Percentiles rank a stretch among this genome's conserved stretches.
Conservation (phyloP, 73 alveolate species). For the Uronychia setigera region DNA sequence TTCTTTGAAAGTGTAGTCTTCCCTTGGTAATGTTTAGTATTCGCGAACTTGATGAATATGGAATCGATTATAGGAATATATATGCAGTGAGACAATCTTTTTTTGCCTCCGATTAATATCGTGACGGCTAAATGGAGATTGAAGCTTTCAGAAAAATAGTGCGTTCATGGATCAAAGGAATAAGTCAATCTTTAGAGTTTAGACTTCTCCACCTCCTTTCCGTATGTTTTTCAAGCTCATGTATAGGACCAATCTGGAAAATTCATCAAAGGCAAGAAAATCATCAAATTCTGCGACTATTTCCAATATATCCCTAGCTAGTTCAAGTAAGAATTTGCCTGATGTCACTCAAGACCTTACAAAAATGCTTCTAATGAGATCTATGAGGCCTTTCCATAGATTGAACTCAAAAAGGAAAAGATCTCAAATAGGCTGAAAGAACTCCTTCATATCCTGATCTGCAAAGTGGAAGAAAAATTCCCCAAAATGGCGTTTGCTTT, state of each 20-base stretch:
- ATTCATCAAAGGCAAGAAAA: neutral
- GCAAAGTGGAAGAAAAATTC: neutral
- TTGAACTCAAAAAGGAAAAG: neutral
- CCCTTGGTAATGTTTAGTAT: neutral
- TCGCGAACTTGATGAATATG: neutral
- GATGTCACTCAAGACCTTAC: neutral
- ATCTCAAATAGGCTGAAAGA: neutral
- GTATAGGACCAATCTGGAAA: neutral
- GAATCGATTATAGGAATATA: neutral
- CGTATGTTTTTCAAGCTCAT: neutral
- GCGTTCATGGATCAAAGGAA: neutral
- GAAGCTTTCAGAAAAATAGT: neutral
- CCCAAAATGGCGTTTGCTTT: neutral
- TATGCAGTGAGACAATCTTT: neutral
- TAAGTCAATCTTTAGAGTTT: neutral
- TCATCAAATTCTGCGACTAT: neutral
- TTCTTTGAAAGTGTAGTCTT: neutral
- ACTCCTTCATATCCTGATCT: neutral
- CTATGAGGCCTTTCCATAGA: neutral
- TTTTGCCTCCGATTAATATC: neutral
- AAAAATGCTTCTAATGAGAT: neutral
- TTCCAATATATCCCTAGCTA: neutral
- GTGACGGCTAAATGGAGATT: neutral
- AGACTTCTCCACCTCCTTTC: neutral
- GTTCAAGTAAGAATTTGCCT: neutral